Evolutionary conservation across 257 asterid genomes (phyloP), one percentile per base, ranked within the genome.

Genomic region (Solanum rostratum): DNA sequence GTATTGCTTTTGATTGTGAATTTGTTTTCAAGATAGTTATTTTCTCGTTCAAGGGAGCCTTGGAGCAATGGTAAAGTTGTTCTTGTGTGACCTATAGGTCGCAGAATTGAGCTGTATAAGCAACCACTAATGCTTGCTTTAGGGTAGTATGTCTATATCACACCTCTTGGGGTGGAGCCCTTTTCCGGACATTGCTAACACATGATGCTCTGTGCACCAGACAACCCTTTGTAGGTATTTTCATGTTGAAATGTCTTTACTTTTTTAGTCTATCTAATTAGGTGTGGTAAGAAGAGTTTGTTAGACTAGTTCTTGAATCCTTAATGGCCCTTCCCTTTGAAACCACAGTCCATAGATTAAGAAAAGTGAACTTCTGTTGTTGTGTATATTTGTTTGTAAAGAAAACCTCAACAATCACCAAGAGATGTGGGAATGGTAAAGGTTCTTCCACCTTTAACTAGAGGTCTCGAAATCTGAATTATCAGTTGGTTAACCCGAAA

Each of bases 1-100:
- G 98, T 94, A 63, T 14, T 27, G 30, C 60, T 60, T 63, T 45
- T 19, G 29, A 19, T 46, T 55, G 24, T 18, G 15, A 85, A 10
- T 81, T 54, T 59, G 24, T 29, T 53, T 50, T 19, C 5, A 69
- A 15, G 16, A 14, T 54, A 54, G 60, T 54, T 6, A n/a, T 62
- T 62, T 63, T 27, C 39, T 27, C 6, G 70, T 63, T 27, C 0
- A 62, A 62, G 11, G 18, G 54, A 12, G 54, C 16, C 4, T 13
- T 49, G 2, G 18, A 3, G 54, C 54, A 49, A 49, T 6, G 0
- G 0, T 49, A 49, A 49, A 49, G 16, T 49, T 49, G 18, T 49
- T 49, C 3, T 2, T 49, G 1, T 4, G 18, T 13, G 14, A 15
- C 5, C 14, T 49, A 49, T 49, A 49, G 53, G 16, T 12, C 39